Evolutionary conservation across 1,284 basidiomycete genomes (phyloP), one percentile per base, ranked within the genome.

Genomic region (Fomitiporia mediterranea): DNA sequence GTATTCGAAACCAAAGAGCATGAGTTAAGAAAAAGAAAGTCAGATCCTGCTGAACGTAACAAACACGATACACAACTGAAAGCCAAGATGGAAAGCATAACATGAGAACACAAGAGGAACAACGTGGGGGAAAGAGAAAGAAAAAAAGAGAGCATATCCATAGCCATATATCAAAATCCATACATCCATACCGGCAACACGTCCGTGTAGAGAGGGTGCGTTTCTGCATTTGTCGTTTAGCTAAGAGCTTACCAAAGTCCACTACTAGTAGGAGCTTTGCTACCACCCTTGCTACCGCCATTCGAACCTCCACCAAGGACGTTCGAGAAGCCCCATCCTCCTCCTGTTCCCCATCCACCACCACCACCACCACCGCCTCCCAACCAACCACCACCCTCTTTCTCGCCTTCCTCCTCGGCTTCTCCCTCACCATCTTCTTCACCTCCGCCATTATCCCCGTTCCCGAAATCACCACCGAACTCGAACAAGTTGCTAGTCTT

Each of bases 351-450:
- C n/a, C 39, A 25, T 13, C 40, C 32, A 23, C 52, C 39, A 17
- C 52, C 52, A 28, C 40, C 38, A 28, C 40, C 51, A 9, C 47
- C 19, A 7, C 47, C 34, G 25, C 34, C 34, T 39, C 37, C 47
- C 5, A 25, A 21, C 2, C 35, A 2, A 2, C 39, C 40, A 4
- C 48, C 47, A 15, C 48, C 39, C 21, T 39, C 48, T 19, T 51
- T 37, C 39, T 43, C 32, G 17, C 25, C 35, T 23, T 50, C 46
- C 25, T 27, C 21, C 7, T 21, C 37, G n/a, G 35, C 48, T n/a
- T 46, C 23, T 9, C 44, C 28, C 19, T 17, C 47, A 11, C 34
- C 52, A 11, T 35, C 52, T 8, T 35, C 11, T 3, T 35, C 23
- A 19, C 19, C 28, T 13, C 46, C 11, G 17, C 34, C 25, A 0